Evolutionary conservation across 1,139 yeast genomes (phyloP).

Genomic region (Sugiyamaella neomexicana): DNA sequence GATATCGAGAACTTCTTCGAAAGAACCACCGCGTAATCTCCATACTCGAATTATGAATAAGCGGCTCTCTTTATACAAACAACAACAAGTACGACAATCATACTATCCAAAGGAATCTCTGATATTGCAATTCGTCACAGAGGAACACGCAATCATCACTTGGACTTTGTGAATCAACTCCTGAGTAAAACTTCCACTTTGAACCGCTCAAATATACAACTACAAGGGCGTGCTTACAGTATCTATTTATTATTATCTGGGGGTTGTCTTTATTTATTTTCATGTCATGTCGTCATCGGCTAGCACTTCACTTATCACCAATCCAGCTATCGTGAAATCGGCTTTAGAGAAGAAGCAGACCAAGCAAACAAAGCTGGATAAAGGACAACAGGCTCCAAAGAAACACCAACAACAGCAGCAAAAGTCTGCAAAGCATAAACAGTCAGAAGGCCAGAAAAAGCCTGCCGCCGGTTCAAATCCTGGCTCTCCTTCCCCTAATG

Average conservation of each 20-base stretch:
- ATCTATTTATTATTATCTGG: slow-evolving; percentile 1
- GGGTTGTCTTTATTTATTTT: slow-evolving; percentile 6
- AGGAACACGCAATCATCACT: not conserved
- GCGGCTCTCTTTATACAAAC: slow-evolving; percentile 10
- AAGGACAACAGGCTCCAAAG: slow-evolving; percentile 8
- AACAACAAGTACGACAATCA: slow-evolving; percentile 10
- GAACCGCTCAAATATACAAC: slow-evolving; percentile 9
- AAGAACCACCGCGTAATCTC: not conserved
- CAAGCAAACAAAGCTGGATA: slow-evolving; percentile 10
- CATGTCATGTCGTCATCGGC: not conserved
- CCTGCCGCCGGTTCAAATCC: not conserved
- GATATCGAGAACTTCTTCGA: too few relatives aligned
- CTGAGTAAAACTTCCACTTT: not conserved
- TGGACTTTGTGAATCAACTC: too few relatives aligned
- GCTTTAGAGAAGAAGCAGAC: slow-evolving; percentile 27
- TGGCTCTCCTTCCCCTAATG: not conserved
- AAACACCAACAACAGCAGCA: not conserved
- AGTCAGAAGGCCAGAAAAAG: not conserved
- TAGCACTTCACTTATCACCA: slow-evolving; percentile 32
- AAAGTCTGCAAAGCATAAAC: slow-evolving; percentile 3
- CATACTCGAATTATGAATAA: slow-evolving; percentile 11
- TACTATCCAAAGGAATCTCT: slow-evolving; percentile 12
- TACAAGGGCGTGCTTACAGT: slow-evolving; percentile 1
- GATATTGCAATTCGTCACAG: not conserved
- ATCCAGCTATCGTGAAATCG: slow-evolving; percentile 35